Conservation (phyloP, 2,329 filamentous ascomycete genomes). For the Sporothrix inflata region DNA sequence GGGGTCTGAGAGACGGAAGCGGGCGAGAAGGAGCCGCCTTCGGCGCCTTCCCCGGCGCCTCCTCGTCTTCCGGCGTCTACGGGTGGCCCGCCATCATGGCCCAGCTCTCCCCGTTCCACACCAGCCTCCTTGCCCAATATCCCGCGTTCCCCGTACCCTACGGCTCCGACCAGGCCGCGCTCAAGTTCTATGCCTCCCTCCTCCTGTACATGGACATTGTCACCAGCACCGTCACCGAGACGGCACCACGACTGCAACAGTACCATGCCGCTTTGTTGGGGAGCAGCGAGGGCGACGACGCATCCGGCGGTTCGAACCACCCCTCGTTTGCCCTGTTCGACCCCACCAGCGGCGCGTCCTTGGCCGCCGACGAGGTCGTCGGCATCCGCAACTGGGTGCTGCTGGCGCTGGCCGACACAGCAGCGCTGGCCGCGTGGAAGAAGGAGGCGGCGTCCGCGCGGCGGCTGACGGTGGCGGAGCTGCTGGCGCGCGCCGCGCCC, state of each 20-base stretch:
- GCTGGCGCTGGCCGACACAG: conserved; percentile 57
- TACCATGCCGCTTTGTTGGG: conserved; percentile 40
- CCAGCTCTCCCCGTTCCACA: not conserved
- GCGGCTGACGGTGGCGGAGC: conserved; percentile 46
- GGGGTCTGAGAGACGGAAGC: too few species aligned
- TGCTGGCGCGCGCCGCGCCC: conserved; percentile 49
- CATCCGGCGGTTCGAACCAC: not conserved
- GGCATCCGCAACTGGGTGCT: conserved; percentile 63
- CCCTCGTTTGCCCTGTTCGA: not conserved
- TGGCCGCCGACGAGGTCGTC: conserved; percentile 54
- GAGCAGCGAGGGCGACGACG: conserved; percentile 35
- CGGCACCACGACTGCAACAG: conserved; percentile 41
- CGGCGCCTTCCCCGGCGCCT: too few species aligned
- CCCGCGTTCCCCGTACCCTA: conserved; percentile 33
- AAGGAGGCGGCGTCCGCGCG: conserved; percentile 45
- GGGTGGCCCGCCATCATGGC: not conserved
- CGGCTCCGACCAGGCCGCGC: conserved; percentile 42
- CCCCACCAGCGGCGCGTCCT: not conserved
- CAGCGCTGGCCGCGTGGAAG: conserved; percentile 60
- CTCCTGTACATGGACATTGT: conserved; percentile 46
- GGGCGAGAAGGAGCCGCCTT: too few species aligned
- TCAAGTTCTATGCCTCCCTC: conserved; percentile 41
- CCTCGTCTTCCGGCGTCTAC: not conserved
- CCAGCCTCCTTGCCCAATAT: not conserved
- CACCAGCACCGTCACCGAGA: conserved; percentile 41